Base-by-base conservation (phyloP, 306 rosid genomes). In the Lotus japonicus region DNA sequence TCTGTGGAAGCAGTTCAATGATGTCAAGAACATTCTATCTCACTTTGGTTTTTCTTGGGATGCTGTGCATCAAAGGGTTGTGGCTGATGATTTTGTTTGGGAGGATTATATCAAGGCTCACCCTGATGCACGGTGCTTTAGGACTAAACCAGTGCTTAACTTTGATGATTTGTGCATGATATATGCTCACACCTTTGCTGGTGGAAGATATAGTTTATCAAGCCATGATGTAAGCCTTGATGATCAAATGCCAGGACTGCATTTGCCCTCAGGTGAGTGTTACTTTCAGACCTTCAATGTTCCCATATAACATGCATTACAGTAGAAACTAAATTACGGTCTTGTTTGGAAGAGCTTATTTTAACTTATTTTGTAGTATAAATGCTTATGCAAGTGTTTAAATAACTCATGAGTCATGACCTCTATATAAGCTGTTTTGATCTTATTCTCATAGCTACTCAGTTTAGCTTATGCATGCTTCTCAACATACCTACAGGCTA, bases 181-280 rank as follows among this genome's bases (percentile, higher is more conserved):
- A 52, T 89, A 79, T 80, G 82, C 87, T 19, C 74, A 85, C 77
- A 78, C 86, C 38, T 57, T 50, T 63, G 96, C 96, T 65, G 96
- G 86, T 81, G 96, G 96, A 75, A 86, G 92, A 66, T 89, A 89
- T 73, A 89, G 96, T 65, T 84, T 86, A 50, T 89, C 96, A 57
- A 89, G 96, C 74, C 92, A 89, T 81, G 96, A 89, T 58, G 43
- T 80, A 14, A 74, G 74, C 68, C 57, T 84, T 26, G 89, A 86
- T 21, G 90, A 84, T 57, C 87, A 84, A 67, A 41, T 73, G 55
- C 86, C 70, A 74, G 84, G 71, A 66, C 70, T 78, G 48, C 64
- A 74, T 77, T 57, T 72, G 8, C 59, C 59, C 38, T 53, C 15
- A 53, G 81, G 92, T 86, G 60, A 68, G 77, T 31, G n/a, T 62